These are phyloP conservation scores for Beauveria bassiana DNA, from an alignment of 2,329 filamentous ascomycete genomes.

Conservation along the genomic window DNA sequence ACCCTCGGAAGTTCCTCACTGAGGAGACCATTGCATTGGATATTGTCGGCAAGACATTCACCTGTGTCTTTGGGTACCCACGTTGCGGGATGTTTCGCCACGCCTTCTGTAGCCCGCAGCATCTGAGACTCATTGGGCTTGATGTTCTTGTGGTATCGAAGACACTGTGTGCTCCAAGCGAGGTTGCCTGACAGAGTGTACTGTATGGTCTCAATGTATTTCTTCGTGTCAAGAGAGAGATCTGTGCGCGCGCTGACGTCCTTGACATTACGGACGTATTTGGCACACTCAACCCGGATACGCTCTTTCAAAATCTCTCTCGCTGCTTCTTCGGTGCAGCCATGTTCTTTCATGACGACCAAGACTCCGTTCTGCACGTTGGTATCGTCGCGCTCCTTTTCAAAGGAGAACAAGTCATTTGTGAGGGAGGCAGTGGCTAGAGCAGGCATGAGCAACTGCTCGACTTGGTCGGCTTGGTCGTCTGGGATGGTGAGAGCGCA, in stretches of 20 bases:
- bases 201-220: not conserved
- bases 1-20: too few relatives aligned
- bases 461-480: not conserved
- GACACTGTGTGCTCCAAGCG: not conserved
- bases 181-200: not conserved
- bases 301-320: not conserved
- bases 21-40: too few relatives aligned
- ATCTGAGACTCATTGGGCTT: too few relatives aligned
- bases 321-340: not conserved
- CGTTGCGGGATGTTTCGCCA: too few relatives aligned
- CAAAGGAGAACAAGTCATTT: not conserved
- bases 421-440: not conserved
- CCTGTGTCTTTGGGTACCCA: too few relatives aligned
- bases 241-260: not conserved
- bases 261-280: too few relatives aligned
- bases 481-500: too few relatives aligned
- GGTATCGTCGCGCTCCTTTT: not conserved
- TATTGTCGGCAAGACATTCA: too few relatives aligned
- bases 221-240: not conserved
- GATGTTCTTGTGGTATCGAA: not conserved
- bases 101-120: too few relatives aligned
- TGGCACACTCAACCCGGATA: not conserved
- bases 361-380: not conserved
- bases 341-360: not conserved
- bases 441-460: not conserved